A percentile compares a stretch with the other conserved stretches of the same genome.
Evolutionary conservation across 2,329 filamentous ascomycete species (phyloP).

Genomic region (Fusarium transvaalense): DNA sequence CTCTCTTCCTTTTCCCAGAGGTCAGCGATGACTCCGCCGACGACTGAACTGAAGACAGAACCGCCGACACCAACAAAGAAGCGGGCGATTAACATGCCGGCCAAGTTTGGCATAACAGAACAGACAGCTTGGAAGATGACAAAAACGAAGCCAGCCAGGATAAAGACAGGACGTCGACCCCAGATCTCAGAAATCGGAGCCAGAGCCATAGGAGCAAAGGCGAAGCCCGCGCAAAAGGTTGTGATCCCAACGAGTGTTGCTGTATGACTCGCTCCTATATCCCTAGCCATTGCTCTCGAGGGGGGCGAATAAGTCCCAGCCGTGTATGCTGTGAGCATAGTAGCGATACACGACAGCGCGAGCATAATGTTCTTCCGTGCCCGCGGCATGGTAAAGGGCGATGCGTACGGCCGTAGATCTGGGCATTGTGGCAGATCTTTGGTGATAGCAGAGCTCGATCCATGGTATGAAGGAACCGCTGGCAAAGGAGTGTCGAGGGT

Average conservation of each 20-base stretch:
- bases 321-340: constrained; percentile 81
- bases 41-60: constrained; percentile 86
- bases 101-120: constrained; percentile 75
- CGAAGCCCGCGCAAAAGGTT: constrained; percentile 84
- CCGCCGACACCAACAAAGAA: constrained; percentile 83
- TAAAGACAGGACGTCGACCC: constrained; percentile 85
- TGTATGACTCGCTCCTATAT: constrained; percentile 75
- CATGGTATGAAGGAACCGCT: constrained; percentile 37
- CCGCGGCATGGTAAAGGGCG: constrained; percentile 80
- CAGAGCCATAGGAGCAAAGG: constrained; percentile 85
- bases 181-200: constrained; percentile 92
- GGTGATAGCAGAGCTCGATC: constrained; percentile 31
- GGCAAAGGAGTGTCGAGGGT: constrained; percentile 57
- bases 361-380: constrained; percentile 78
- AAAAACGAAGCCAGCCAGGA: constrained; percentile 78
- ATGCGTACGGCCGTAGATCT: constrained; percentile 73
- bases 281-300: constrained; percentile 70
- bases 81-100: constrained; percentile 79
- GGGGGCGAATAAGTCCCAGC: constrained; percentile 85
- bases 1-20: constrained; percentile 82
- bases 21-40: constrained; percentile 91
- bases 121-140: constrained; percentile 78
- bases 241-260: constrained; percentile 82
- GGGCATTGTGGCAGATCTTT: constrained; percentile 68
- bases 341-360: constrained; percentile 80